Evolutionary conservation across 139 green algal species (phyloP), one percentile per base, ranked within the genome.

Genomic region (Chlorella sp.): DNA sequence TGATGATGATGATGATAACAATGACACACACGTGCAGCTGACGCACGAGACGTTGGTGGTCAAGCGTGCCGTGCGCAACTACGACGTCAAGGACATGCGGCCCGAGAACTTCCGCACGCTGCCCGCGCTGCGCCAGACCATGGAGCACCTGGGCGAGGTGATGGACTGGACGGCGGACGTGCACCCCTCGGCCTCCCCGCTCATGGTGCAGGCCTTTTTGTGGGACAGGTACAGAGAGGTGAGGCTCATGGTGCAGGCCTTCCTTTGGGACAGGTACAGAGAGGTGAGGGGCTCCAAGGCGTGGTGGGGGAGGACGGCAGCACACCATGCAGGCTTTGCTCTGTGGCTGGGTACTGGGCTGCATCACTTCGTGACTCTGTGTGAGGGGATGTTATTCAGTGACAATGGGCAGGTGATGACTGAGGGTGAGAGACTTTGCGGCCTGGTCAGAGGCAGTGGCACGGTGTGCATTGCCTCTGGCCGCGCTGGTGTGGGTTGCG

Each of bases 211-310:
- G 2, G 63, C 14, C 31, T 69, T 49, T 32, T 14, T 69, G 32
- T 69, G 63, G 63, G 63, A 69, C 63, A 24, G 63, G 23, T 69
- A 51, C 63, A 24, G 63, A 32, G 63, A 69, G 63, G 63, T 69
- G 63, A 17, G 63, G 22, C 55, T 69, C 32, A 49, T 35, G 27
- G 31, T 69, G 27, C 33, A 69, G 2, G 63, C 14, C 31, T 69
- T 49, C 63, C 31, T 69, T 14, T 69, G 63, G 63, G 63, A 69
- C 63, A 24, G 63, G 23, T 69, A 51, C 63, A 24, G 63, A 32
- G 63, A 69, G 63, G 63, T 69, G 63, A 17, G 63, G n/a, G n/a
- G n/a, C n/a, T 24, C 6, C 51, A n/a, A n/a, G n/a, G n/a, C n/a
- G n/a, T n/a, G n/a, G n/a, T n/a, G n/a, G n/a, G n/a, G n/a, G n/a